phyloP scores from a whole-genome alignment of 805 yeast species.

The Candida manassasensis region DNA sequence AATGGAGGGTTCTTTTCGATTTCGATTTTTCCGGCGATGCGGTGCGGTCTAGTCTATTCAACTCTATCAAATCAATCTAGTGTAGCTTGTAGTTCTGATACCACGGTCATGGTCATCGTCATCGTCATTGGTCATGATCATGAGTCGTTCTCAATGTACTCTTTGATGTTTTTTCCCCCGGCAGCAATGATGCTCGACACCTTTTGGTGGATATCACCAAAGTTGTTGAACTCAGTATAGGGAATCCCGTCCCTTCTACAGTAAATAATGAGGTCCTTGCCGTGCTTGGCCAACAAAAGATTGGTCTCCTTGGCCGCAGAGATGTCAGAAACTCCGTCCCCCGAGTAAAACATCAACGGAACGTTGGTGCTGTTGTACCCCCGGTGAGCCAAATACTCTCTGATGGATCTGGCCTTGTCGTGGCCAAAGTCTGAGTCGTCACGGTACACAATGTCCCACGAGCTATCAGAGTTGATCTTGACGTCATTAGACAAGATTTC shows the following conservation, averaged over 20 bases:
- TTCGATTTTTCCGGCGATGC: too few species aligned
- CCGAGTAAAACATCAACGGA: constrained; percentile 84
- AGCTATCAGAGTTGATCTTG: constrained; percentile 42
- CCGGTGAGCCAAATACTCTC: constrained; percentile 35
- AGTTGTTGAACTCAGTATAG: constrained; percentile 75
- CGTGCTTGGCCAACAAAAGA: constrained; percentile 86
- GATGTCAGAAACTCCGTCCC: constrained; percentile 95
- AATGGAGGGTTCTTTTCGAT: too few species aligned
- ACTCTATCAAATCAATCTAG: too few species aligned
- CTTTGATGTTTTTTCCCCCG: constrained; percentile 16
- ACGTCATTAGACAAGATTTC: constrained; percentile 83
- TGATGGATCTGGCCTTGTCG: constrained; percentile 83
- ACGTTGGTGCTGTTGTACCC: constrained; percentile 24
- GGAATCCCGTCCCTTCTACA: constrained; percentile 80
- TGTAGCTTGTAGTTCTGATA: too few species aligned
- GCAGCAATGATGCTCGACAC: constrained; percentile 49
- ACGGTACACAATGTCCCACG: constrained; percentile 83
- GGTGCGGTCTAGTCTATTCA: too few species aligned
- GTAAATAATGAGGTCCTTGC: constrained; percentile 81
- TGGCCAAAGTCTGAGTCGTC: constrained; percentile 92
- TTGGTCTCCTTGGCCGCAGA: constrained; percentile 95
- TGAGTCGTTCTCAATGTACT: constrained; percentile 24
- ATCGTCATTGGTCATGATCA: too few species aligned
- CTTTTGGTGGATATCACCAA: constrained; percentile 65
- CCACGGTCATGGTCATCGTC: too few species aligned